Conservation (phyloP, 2,329 filamentous ascomycete genomes). For the Colletotrichum sp. region DNA sequence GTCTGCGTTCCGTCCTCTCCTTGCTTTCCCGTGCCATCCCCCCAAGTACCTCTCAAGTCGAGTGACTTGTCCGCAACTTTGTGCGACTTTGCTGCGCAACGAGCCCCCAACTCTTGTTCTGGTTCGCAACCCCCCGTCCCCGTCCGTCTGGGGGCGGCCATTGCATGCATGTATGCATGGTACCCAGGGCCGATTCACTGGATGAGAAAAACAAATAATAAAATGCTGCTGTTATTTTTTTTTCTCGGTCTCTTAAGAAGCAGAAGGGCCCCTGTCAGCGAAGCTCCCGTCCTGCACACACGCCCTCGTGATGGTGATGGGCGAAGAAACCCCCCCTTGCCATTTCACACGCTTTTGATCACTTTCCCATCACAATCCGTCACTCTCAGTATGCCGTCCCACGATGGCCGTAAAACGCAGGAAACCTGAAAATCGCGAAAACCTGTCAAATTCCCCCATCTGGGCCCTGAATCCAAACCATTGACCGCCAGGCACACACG, state of each 20-base stretch:
- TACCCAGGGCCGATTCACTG: not conserved
- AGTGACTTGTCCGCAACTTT: constrained; percentile 4
- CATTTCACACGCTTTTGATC: not conserved
- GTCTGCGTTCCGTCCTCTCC: not conserved
- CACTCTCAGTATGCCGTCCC: not conserved
- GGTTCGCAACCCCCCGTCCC: not conserved
- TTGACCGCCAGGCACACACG: not conserved
- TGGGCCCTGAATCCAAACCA: not conserved
- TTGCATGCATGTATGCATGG: not conserved
- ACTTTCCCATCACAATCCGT: constrained; percentile 9
- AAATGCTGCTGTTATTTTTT: not conserved
- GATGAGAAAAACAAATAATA: not conserved
- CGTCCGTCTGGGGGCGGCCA: not conserved
- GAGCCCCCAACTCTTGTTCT: not conserved
- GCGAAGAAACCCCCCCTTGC: not conserved
- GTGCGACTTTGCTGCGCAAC: not conserved
- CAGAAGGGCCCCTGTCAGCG: not conserved
- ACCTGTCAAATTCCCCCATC: not conserved
- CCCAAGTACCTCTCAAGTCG: constrained; percentile 4
- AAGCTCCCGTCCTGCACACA: not conserved
- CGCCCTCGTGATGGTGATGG: not conserved
- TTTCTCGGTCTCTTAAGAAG: not conserved
- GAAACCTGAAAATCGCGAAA: not conserved
- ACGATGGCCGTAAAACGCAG: not conserved
- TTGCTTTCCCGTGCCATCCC: not conserved